Evolutionary conservation across 441 rosid genomes (phyloP).

Genomic region (Gossypium schwendimanii): DNA sequence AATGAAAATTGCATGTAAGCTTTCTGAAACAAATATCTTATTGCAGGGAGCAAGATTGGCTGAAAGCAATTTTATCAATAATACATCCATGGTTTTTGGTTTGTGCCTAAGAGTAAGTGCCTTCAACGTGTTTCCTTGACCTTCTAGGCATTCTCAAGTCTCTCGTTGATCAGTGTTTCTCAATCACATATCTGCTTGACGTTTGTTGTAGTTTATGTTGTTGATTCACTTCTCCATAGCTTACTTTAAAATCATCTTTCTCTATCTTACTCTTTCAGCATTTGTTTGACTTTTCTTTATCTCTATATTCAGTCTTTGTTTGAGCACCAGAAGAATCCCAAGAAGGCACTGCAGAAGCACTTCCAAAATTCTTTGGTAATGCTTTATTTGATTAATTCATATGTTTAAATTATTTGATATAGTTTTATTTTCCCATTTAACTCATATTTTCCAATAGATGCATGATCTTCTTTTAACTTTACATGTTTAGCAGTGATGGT

Average conservation of each 20-base stretch:
- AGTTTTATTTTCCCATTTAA: neutral
- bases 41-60: slow-evolving; percentile 79
- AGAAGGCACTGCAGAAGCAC: slow-evolving; percentile 80
- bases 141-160: slow-evolving; percentile 11
- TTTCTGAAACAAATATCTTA: neutral
- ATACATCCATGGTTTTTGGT: slow-evolving; percentile 89
- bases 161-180: neutral
- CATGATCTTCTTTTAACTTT: neutral
- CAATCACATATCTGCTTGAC: neutral
- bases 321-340: slow-evolving; percentile 86
- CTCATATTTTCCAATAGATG: neutral
- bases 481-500: neutral
- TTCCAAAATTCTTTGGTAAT: slow-evolving; percentile 79
- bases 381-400: slow-evolving; percentile 6
- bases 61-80: slow-evolving; percentile 90
- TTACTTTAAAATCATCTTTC: slow-evolving; percentile 1
- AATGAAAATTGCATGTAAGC: neutral
- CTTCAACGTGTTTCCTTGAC: slow-evolving; percentile 15
- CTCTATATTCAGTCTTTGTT: slow-evolving; percentile 49
- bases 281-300: slow-evolving; percentile 7
- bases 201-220: neutral
- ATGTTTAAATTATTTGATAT: neutral
- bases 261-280: neutral
- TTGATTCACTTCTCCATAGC: neutral
- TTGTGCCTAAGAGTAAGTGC: slow-evolving; percentile 72